Percentiles rank a stretch among this genome's conserved stretches.
These are phyloP conservation scores for Phycomyces nitens DNA, from an alignment of 192 early-diverging fungal species.

Conservation along the genomic window DNA sequence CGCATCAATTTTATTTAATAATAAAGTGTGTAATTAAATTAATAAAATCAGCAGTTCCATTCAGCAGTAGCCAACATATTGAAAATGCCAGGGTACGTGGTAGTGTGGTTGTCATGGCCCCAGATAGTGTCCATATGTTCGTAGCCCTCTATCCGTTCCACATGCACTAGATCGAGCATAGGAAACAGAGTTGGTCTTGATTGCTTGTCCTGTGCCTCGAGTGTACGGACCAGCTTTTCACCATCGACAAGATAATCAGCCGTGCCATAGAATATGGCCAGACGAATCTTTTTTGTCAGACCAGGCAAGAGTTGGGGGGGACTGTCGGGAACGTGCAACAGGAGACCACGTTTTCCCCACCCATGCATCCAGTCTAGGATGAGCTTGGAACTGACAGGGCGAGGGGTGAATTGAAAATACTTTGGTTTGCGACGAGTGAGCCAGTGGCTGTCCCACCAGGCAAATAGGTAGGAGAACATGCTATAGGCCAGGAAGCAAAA, in stretches of 20 bases:
- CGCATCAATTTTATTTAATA: too few relatives aligned
- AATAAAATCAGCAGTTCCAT: too few relatives aligned
- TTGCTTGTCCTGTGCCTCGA: not conserved
- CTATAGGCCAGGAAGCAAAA: constrained; percentile 41
- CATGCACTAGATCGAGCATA: constrained; percentile 26
- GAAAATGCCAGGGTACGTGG: constrained; percentile 20
- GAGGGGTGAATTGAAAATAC: constrained; percentile 57
- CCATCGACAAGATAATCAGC: constrained; percentile 47
- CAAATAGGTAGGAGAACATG: constrained; percentile 50
- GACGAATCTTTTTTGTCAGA: constrained; percentile 20
- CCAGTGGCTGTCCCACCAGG: constrained; percentile 51
- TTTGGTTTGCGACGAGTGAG: constrained; percentile 33
- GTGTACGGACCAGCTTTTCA: constrained; percentile 14
- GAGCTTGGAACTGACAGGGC: constrained; percentile 19
- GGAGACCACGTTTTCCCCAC: constrained; percentile 26
- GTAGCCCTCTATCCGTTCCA: constrained; percentile 31
- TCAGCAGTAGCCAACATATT: not conserved
- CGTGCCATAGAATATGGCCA: constrained; percentile 46
- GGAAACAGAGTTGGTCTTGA: constrained; percentile 1
- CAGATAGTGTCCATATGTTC: constrained; percentile 46
- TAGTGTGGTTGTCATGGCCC: constrained; percentile 27
- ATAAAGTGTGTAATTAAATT: too few relatives aligned
- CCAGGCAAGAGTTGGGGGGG: not conserved
- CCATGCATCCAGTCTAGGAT: constrained; percentile 28
- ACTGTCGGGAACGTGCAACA: not conserved